Evolutionary conservation across 176 grass and related monocot genomes (phyloP), one percentile per base, ranked within the genome.

Genomic region (Typha latifolia): DNA sequence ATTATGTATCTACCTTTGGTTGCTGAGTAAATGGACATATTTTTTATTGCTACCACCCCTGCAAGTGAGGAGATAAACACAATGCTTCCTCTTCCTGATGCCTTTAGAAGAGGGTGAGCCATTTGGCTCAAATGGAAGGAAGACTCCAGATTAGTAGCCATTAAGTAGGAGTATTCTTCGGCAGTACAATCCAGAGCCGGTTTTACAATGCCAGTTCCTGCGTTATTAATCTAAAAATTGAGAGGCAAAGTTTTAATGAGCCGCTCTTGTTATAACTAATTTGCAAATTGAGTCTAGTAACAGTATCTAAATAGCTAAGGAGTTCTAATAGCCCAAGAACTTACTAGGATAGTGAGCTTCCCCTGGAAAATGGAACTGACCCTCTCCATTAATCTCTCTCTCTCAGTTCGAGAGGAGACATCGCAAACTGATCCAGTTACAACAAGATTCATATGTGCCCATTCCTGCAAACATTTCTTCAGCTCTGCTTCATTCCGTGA

Each of bases 261-360:
- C 37, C 1, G 0, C 37, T 34, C 5, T 29, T 2, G 27, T 29
- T 29, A 29, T 29, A 29, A 3, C 37, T 1, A 43, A 43, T 10
- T 43, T 43, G 0, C 37, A 43, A 10, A 43, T 43, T 10, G 5
- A 43, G 37, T 1, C 37, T 0, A 10, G 8, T 10, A 43, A 9
- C 8, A 43, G 5, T 43, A 43, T 43, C 3, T 15, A n/a, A 15
- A 6, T 56, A 56, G 14, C 6, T 56, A 20, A 63, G 4, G 5
- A 21, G 13, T 27, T 63, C 4, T 12, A 12, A 13, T 11, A 32
- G 9, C 12, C 32, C 6, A 13, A 14, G 16, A 16, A 49, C 61
- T 27, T 48, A 76, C 80, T 16, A 87, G 80, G 62, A 87, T 66
- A 69, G 82, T 47, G 63, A 87, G 85, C 32, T 61, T 69, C 34